Evolutionary conservation across 257 asterid genomes (phyloP), one percentile per base, ranked within the genome.

Genomic region (Nicotiana otophora): DNA sequence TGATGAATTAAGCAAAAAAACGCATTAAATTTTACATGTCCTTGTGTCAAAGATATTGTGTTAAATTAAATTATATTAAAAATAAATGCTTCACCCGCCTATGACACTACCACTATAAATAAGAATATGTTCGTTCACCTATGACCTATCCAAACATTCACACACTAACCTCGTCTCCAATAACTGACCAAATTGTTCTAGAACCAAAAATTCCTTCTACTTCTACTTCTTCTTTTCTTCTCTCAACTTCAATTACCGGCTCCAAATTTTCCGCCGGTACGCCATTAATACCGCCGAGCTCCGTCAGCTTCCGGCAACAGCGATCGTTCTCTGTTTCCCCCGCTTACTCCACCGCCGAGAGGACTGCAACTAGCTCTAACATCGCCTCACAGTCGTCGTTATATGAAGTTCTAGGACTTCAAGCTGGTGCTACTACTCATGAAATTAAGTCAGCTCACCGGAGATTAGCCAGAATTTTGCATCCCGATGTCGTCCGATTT

Each of bases 341-440:
- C 85, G n/a, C 78, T 16, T 86, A 60, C 84, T 84, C 90, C 87
- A 85, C 92, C 62, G 90, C 89, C 7, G 89, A 82, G 82, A 70
- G 82, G 74, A 34, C 74, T 4, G 54, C 72, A 0, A 34, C 7
- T 26, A 33, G 51, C 23, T 60, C 31, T 28, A 39, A 16, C 31
- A 23, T 69, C 15, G 70, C 66, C 8, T 87, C 85, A 34, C 86
- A 33, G 12, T n/a, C 89, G 67, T 91, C 94, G 28, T 85, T 90
- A 4, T 93, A 93, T 89, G 92, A 86, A 28, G 69, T 86, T 33
- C 86, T 86, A 6, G 88, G 88, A 65, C 63, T 86, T 26, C 84
- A 75, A 17, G 20, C 26, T 39, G 84, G 83, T 36, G 88, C 88
- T 20, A 70, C 82, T 11, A 42, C 46, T 39, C 84, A 80, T 36